Evolutionary conservation across 495 filamentous ascomycete genomes (phyloP), one percentile per base, ranked within the genome.

Genomic region (Trichoderma gamsii): DNA sequence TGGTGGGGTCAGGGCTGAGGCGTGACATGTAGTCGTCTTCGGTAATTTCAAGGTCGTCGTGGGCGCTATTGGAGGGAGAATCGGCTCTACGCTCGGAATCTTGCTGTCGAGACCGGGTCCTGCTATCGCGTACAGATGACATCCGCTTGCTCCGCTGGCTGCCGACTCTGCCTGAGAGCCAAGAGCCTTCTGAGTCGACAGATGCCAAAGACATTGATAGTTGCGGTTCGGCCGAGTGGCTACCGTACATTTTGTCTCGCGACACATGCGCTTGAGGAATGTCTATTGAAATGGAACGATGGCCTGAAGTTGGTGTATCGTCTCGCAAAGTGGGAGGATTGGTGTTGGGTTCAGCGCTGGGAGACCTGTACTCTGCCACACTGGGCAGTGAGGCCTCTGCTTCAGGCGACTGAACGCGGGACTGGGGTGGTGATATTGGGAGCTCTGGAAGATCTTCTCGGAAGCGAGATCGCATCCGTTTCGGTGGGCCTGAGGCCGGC

Each of bases 381-480:
- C 71, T 73, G 12, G 73, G 70, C 1, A 73, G 71, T 32, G 76
- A 68, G 73, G 76, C 78, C 21, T 86, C 83, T 7, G 75, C 81
- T 71, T 89, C 86, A 4, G 88, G 88, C 0, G 91, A 93, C 69
- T 93, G 91, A 41, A 94, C 73, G 51, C 90, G 83, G 1, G 93
- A 96, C 66, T 90, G 89, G 5, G 92, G 88, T 11, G 91, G 91
- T 21, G 92, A 94, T 21, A 93, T 74, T 2, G 92, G 90, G 38
- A 92, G 82, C 71, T 96, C 93, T 21, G 91, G 92, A 18, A 97
- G 85, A 75, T 97, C 92, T 76, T 97, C 93, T n/a, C 88, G 86
- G 81, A 97, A 97, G 63, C 92, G 93, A 52, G 92, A 96, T 78
- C 90, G 90, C 4, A 92, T 91, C 38, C 92, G 88, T 69, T 87